A percentile compares a stretch with the other conserved stretches of the same genome.
Conservation (phyloP, 164 flowering plant species). For the Stephania cephalantha region DNA sequence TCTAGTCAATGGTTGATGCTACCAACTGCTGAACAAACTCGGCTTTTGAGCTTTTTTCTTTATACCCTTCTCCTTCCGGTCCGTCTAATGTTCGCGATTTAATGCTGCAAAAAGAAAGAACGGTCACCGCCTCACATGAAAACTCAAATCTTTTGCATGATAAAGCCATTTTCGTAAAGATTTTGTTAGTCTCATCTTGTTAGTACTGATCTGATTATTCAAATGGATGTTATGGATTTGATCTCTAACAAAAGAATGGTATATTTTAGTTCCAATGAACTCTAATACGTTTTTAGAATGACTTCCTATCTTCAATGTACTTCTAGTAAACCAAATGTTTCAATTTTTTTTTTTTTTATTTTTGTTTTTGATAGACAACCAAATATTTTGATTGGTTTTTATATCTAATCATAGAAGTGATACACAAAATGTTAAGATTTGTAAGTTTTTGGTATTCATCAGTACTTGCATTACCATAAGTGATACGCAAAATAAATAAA, state of each 20-base stretch:
- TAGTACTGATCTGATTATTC: too few relatives aligned
- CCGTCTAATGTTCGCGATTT: slow-evolving; percentile 13
- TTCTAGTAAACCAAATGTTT: not conserved
- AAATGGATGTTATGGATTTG: too few relatives aligned
- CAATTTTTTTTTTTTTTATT: not conserved
- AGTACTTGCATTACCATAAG: not conserved
- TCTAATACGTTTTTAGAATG: not conserved
- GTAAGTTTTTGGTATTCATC: not conserved
- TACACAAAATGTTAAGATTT: not conserved
- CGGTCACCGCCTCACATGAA: not conserved
- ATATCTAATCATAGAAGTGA: not conserved
- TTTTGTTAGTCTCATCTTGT: too few relatives aligned
- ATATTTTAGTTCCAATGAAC: not conserved
- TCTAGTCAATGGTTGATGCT: slow-evolving; percentile 37
- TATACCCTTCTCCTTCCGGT: slow-evolving; percentile 23
- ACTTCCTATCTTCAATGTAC: not conserved
- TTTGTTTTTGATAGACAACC: not conserved
- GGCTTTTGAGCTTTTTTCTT: slow-evolving; percentile 37
- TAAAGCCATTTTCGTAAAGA: not conserved
- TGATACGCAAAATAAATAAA: not conserved
- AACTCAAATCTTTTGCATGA: not conserved
- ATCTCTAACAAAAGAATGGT: not conserved
- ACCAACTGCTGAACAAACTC: slow-evolving; percentile 40
- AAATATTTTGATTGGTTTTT: not conserved
- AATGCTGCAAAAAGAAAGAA: slow-evolving; percentile 25